phyloP scores from a whole-genome alignment of 2,329 filamentous ascomycete species.

The Mollisiaceae sp. region DNA sequence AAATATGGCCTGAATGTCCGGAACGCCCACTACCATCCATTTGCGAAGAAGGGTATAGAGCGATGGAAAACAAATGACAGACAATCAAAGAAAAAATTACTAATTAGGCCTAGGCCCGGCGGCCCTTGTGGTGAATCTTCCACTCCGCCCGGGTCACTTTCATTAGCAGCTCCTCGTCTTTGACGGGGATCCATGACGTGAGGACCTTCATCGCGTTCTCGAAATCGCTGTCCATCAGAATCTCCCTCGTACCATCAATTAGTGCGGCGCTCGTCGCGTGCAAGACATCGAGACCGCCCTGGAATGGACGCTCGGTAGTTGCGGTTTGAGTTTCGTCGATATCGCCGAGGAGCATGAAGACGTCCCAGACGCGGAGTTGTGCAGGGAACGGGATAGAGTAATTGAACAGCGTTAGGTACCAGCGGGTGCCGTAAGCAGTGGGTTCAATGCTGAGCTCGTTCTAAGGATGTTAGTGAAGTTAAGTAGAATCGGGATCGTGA shows the following conservation, averaged over 20 bases:
- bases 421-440: conserved; percentile 93
- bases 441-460: conserved; percentile 79
- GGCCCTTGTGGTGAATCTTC: conserved; percentile 57
- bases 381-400: conserved; percentile 93
- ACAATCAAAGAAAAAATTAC: neutral
- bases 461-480: conserved; percentile 47
- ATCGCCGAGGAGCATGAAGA: conserved; percentile 93
- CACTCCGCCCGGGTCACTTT: conserved; percentile 86
- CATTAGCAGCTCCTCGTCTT: conserved; percentile 94
- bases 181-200: conserved; percentile 91
- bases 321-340: conserved; percentile 51
- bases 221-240: conserved; percentile 91
- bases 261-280: conserved; percentile 90
- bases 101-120: conserved; percentile 31
- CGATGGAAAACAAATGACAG: no score
- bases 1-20: no score
- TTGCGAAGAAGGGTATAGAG: no score
- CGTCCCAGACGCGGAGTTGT: conserved; percentile 95
- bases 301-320: conserved; percentile 49
- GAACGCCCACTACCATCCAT: no score
- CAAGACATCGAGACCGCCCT: conserved; percentile 79
- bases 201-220: conserved; percentile 98
- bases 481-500: neutral
- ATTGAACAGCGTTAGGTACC: conserved; percentile 98
- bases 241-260: conserved; percentile 87